Conservation (phyloP, 768 basidiomycete genomes). For the Termitomyces sp. region DNA sequence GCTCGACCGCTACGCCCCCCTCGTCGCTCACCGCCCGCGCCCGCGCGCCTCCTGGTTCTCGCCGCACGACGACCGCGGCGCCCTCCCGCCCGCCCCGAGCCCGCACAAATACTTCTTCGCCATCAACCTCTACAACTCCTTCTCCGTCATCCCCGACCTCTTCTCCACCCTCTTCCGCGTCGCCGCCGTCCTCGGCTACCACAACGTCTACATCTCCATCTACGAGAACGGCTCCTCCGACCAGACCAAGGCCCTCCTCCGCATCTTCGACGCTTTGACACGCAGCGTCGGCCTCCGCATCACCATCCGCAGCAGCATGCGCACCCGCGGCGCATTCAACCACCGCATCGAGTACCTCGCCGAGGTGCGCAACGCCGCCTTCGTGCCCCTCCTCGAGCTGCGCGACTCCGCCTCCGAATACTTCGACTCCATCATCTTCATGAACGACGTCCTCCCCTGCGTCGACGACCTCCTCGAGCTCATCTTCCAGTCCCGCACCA, state of each 20-base stretch:
- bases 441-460: constrained; percentile 99
- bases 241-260: constrained; percentile 95
- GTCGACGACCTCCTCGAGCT: constrained; percentile 97
- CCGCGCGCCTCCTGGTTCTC: constrained; percentile 59
- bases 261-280: constrained; percentile 92
- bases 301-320: constrained; percentile 88
- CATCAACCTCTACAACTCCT: constrained; percentile 99
- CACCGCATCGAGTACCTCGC: constrained; percentile 99
- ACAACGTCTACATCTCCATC: constrained; percentile 97
- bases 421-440: constrained; percentile 96
- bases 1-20: constrained; percentile 75
- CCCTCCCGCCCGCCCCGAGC: constrained; percentile 37
- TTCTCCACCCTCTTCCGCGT: constrained; percentile 96
- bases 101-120: constrained; percentile 99
- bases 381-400: constrained; percentile 92
- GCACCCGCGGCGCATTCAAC: constrained; percentile 94
- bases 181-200: constrained; percentile 88
- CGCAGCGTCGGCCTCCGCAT: constrained; percentile 88
- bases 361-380: constrained; percentile 98
- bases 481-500: constrained; percentile 88
- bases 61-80: constrained; percentile 39
- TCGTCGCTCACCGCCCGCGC: constrained; percentile 74
- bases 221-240: constrained; percentile 99
- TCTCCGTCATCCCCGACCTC: constrained; percentile 96
- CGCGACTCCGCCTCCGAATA: constrained; percentile 89